phyloP scores from a whole-genome alignment of 371 early-diverging fungal species.

The Funneliformis caledonium region DNA sequence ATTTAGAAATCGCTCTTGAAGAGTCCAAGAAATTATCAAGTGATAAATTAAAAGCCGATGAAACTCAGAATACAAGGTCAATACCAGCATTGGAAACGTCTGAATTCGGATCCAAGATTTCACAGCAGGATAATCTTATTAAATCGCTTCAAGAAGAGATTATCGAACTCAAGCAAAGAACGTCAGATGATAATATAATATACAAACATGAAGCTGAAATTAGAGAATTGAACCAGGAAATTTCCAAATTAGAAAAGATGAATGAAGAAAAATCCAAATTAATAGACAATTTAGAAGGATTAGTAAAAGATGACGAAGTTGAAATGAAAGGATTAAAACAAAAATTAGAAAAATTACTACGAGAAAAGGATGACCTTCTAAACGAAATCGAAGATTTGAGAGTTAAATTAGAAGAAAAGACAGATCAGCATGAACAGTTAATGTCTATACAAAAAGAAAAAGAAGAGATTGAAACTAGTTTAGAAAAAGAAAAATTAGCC shows the following conservation, averaged over 20 bases:
- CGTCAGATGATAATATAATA: background rate
- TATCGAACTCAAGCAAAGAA: slow-evolving; percentile 1
- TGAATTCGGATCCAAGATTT: slow-evolving; percentile 2
- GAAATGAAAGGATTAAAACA: slow-evolving; percentile 40
- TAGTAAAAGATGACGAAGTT: slow-evolving; percentile 40
- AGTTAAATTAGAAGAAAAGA: slow-evolving; percentile 11
- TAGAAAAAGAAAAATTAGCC: slow-evolving; percentile 41
- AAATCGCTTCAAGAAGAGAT: slow-evolving; percentile 42
- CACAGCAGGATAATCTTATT: slow-evolving; percentile 37
- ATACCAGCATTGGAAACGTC: background rate
- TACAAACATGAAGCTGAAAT: slow-evolving; percentile 7
- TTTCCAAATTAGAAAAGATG: background rate
- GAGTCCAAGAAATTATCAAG: background rate
- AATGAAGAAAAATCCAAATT: slow-evolving; percentile 40
- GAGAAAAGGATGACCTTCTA: slow-evolving; percentile 11
- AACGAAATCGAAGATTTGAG: background rate
- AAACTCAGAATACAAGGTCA: background rate
- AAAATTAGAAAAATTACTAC: slow-evolving; percentile 30
- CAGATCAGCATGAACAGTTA: slow-evolving; percentile 14
- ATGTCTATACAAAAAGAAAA: slow-evolving; percentile 34
- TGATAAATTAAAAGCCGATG: background rate
- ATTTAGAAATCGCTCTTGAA: slow-evolving; percentile 15
- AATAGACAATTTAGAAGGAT: slow-evolving; percentile 23
- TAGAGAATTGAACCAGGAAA: slow-evolving; percentile 23
- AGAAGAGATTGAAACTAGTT: slow-evolving; percentile 34